Base-by-base conservation (phyloP, 1,139 yeast genomes). In the Candida sanyaensis region DNA sequence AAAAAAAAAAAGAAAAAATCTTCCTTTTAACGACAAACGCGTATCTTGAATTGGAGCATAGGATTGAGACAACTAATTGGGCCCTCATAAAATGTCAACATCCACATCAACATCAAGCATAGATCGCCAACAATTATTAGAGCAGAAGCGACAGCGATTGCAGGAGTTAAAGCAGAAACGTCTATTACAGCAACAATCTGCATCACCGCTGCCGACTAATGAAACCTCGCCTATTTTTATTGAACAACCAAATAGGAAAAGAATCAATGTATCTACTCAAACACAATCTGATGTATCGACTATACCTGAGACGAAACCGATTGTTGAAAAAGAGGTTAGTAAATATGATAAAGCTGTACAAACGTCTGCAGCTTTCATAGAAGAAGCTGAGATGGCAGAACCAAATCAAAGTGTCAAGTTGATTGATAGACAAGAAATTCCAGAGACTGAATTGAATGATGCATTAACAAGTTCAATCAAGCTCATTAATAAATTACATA, bases 131-230 rank as follows among this genome's bases (percentile, higher is more conserved):
- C 57, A 69, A 37, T 55, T 73, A 33, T 57, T 75, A 29, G 77
- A 74, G 47, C 73, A 73, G 55, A 75, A 75, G 53, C 59, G 78
- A 41, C 75, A 69, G 56, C 59, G 79, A 46, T 63, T 75, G 30
- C 69, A 66, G 47, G 78, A 75, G 53, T 62, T 75, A 36, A 66
- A 71, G 53, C 72, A 58, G 56, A 55, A 73, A 42, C 57, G 78
- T 27, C 26, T 41, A 9, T 13, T 32, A 24, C 38, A 32, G 24
- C 29, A 32, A 17, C 37, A 24, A 12, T 13, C 28, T 2, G 5
- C 9, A 21, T 41, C 43, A 12, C 43, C 31, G 26, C 24, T 40
- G 44, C 31, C 40, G 28, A 30, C 47, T 53, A 53, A 24, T 46
- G 60, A 36, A 52, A 13, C 8, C 17, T 4, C 31, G 2, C 31